Base-by-base conservation (phyloP, 1,284 basidiomycete genomes). In the Heterobasidion parviporum region DNA sequence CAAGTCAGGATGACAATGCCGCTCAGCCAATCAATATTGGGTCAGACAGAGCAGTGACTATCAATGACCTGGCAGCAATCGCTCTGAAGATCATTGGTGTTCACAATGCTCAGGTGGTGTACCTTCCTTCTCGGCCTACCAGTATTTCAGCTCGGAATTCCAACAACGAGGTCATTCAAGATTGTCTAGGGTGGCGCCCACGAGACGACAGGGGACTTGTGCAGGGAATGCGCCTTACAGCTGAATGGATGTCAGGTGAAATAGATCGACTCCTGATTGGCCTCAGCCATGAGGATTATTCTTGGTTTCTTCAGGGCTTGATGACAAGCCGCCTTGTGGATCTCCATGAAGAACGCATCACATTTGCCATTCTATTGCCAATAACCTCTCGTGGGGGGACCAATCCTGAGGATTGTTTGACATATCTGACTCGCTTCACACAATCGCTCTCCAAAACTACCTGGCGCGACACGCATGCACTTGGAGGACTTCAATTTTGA, bases 121-220 rank as follows among this genome's bases (percentile, higher is more conserved):
- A 62, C 56, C 59, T 68, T 43, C 26, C 32, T 1, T 59, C 61
- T 14, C 73, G 72, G 55, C 76, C 77, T 1, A 57, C 74, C 2
- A 81, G 81, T 0, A 80, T 83, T 9, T 68, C 67, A 0, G 72
- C 79, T 7, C 72, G 80, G 9, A 82, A 80, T 58, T 80, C 80
- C 0, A 70, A 82, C 59, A 83, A 83, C 60, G 65, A 70, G 1
- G 60, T 72, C 26, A 70, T 70, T 1, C 52, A 54, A 12, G n/a
- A 46, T 1, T 50, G 60, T 15, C 63, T 82, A 10, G 64, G 62
- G 1, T 84, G 82, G 81, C 55, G 57, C 5, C 79, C 79, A 0
- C 61, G 48, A 16, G 63, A 68, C 2, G 60, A 71, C 2, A 26
- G 26, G 26, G 26, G 26, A 26, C 65, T 83, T 14, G 67, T 70